Percentiles rank a stretch among this genome's conserved stretches.
These are phyloP conservation scores for Botrytis squamosa DNA, from an alignment of 2,329 filamentous ascomycete genomes.

Conservation along the genomic window DNA sequence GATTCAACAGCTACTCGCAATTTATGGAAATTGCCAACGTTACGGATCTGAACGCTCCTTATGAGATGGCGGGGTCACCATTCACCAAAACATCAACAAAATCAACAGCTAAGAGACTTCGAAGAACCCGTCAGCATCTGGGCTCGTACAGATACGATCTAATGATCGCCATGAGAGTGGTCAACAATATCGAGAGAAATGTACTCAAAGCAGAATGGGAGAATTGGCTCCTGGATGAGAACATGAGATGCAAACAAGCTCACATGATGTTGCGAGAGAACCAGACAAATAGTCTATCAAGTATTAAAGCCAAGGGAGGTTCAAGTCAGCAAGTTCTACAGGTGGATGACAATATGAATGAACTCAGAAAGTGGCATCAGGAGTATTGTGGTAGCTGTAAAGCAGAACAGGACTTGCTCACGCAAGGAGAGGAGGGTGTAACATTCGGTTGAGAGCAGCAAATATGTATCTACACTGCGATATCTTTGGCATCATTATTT, in stretches of 20 bases:
- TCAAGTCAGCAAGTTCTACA: slow-evolving; percentile 30
- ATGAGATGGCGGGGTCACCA: slow-evolving; percentile 51
- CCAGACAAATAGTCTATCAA: slow-evolving; percentile 29
- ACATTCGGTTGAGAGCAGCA: slow-evolving; percentile 30
- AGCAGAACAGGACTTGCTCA: slow-evolving; percentile 37
- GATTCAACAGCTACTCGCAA: slow-evolving; percentile 51
- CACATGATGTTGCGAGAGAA: slow-evolving; percentile 46
- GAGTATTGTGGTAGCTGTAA: slow-evolving; percentile 62
- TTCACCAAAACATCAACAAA: slow-evolving; percentile 51
- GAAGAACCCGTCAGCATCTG: slow-evolving; percentile 77
- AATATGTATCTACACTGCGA: slow-evolving; percentile 5
- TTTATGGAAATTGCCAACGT: slow-evolving; percentile 59
- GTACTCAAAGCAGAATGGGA: slow-evolving; percentile 88
- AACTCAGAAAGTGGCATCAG: slow-evolving; percentile 55
- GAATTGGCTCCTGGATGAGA: slow-evolving; percentile 84
- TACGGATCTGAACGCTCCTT: slow-evolving; percentile 57
- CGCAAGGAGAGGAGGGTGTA: slow-evolving; percentile 28
- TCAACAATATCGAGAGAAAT: slow-evolving; percentile 86
- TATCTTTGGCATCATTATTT: neutral
- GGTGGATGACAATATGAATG: slow-evolving; percentile 42
- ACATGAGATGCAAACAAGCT: slow-evolving; percentile 67
- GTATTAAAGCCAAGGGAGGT: slow-evolving; percentile 32
- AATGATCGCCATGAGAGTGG: slow-evolving; percentile 82
- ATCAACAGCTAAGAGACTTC: slow-evolving; percentile 61
- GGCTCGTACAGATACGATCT: slow-evolving; percentile 86